Percentiles rank a stretch among this genome's conserved stretches.
These are phyloP conservation scores for Vitis hybrid DNA, from an alignment of 177 flowering plant genomes.

Conservation along the genomic window DNA sequence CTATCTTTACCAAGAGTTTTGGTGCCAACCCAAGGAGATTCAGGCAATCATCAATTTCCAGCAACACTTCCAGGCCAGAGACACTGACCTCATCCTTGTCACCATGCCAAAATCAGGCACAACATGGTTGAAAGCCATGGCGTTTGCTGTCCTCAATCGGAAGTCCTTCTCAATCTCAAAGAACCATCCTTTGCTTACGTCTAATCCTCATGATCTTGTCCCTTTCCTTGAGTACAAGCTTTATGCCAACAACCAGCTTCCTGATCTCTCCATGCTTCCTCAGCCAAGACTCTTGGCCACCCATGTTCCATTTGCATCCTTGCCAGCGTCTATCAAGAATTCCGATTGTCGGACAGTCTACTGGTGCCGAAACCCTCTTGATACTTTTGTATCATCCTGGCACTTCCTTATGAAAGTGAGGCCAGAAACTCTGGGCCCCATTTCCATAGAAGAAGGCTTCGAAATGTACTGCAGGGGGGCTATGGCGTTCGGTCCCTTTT, in stretches of 20 bases:
- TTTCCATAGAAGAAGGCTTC: slow-evolving; percentile 26
- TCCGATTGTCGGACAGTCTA: slow-evolving; percentile 15
- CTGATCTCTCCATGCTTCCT: slow-evolving; percentile 19
- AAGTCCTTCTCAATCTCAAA: background rate
- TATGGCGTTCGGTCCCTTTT: slow-evolving; percentile 35
- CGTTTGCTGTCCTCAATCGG: slow-evolving; percentile 32
- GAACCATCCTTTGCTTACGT: slow-evolving; percentile 28
- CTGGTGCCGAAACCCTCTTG: slow-evolving; percentile 28
- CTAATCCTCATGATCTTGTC: slow-evolving; percentile 46
- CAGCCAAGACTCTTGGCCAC: slow-evolving; percentile 33
- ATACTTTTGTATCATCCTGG: slow-evolving; percentile 30
- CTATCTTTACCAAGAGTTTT: slow-evolving; percentile 31
- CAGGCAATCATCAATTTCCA: slow-evolving; percentile 33
- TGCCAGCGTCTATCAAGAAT: slow-evolving; percentile 11
- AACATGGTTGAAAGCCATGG: slow-evolving; percentile 39
- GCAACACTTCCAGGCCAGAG: slow-evolving; percentile 27
- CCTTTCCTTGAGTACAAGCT: slow-evolving; percentile 39
- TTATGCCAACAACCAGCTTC: slow-evolving; percentile 22
- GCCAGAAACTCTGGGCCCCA: background rate
- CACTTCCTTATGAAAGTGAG: slow-evolving; percentile 15
- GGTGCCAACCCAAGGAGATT: slow-evolving; percentile 38
- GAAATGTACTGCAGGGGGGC: slow-evolving; percentile 34
- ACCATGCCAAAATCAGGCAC: slow-evolving; percentile 46
- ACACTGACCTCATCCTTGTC: slow-evolving; percentile 29
- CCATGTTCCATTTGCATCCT: slow-evolving; percentile 20